These are phyloP conservation scores for Conticribra weissflogii DNA, from an alignment of 108 stramenopile genomes.

Conservation along the genomic window DNA sequence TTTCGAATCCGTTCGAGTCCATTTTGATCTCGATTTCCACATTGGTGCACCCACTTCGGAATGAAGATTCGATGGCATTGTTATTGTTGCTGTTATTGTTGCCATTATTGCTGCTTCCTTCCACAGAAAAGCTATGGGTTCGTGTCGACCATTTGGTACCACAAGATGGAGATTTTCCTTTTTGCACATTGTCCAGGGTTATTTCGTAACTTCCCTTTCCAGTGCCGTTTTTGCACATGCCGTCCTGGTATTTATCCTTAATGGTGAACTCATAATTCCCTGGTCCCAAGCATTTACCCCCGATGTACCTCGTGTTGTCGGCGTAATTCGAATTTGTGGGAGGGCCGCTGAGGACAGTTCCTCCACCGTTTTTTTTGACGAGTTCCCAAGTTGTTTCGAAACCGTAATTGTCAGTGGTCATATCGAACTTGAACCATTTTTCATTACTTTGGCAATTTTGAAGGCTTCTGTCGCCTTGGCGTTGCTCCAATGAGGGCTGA, in stretches of 20 bases:
- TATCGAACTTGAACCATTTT: conserved; percentile 18
- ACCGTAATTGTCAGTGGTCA: conserved; percentile 22
- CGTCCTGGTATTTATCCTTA: conserved; percentile 12
- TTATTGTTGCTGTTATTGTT: not conserved
- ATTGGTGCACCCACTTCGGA: conserved; percentile 1
- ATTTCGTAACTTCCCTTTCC: conserved; percentile 16
- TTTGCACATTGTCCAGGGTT: not conserved
- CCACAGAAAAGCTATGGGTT: conserved; percentile 8
- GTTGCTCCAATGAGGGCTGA: not conserved
- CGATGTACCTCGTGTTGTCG: conserved; percentile 14
- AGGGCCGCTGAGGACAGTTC: conserved; percentile 2
- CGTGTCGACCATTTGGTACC: conserved; percentile 11
- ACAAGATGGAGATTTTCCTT: conserved; percentile 3
- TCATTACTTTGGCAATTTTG: not conserved
- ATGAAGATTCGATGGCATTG: not conserved
- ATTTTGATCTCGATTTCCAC: conserved; percentile 33
- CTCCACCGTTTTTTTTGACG: not conserved
- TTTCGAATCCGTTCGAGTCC: conserved; percentile 32
- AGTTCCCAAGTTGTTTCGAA: conserved; percentile 21
- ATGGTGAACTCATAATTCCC: conserved; percentile 15
- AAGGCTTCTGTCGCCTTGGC: conserved; percentile 6
- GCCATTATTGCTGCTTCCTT: not conserved
- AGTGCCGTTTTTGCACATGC: conserved; percentile 11
- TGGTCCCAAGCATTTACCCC: conserved; percentile 16
- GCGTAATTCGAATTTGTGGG: conserved; percentile 4